These are phyloP conservation scores for Setaria italica DNA, from an alignment of 202 grass and related monocot species.

Conservation along the genomic window DNA sequence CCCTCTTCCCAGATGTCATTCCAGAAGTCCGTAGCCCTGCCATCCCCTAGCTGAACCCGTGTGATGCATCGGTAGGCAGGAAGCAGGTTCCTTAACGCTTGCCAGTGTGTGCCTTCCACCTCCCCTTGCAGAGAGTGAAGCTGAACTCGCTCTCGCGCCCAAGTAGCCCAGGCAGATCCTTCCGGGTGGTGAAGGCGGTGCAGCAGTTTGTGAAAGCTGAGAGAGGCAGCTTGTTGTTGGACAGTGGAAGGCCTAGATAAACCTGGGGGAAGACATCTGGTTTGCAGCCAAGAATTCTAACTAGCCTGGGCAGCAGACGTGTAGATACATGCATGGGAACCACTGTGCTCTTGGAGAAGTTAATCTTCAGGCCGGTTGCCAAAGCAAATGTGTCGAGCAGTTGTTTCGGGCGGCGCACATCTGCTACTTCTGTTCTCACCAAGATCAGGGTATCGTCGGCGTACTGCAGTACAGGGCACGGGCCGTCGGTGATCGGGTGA, in stretches of 20 bases:
- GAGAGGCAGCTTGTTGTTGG: neutral
- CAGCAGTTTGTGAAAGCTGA: neutral
- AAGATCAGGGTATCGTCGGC: neutral
- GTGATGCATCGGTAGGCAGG: too few relatives aligned
- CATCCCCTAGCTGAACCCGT: too few relatives aligned
- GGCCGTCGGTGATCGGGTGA: rapidly evolving
- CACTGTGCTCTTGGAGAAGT: neutral
- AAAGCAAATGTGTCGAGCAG: neutral
- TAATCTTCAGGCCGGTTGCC: neutral
- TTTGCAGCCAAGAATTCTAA: neutral
- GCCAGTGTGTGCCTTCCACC: too few relatives aligned
- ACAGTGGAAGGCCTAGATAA: neutral
- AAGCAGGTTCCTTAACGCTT: too few relatives aligned
- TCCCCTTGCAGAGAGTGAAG: too few relatives aligned
- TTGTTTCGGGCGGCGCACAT: neutral
- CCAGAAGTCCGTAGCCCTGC: too few relatives aligned
- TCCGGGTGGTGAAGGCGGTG: too few relatives aligned
- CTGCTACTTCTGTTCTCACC: neutral
- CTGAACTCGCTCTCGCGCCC: too few relatives aligned
- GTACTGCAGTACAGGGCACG: neutral
- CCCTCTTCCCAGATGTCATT: too few relatives aligned
- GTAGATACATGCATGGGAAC: neutral
- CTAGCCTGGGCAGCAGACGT: too few relatives aligned
- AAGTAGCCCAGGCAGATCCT: too few relatives aligned
- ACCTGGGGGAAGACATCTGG: neutral